Evolutionary conservation across 2,329 filamentous ascomycete species (phyloP).

Genomic region (Claviceps fusiformis): DNA sequence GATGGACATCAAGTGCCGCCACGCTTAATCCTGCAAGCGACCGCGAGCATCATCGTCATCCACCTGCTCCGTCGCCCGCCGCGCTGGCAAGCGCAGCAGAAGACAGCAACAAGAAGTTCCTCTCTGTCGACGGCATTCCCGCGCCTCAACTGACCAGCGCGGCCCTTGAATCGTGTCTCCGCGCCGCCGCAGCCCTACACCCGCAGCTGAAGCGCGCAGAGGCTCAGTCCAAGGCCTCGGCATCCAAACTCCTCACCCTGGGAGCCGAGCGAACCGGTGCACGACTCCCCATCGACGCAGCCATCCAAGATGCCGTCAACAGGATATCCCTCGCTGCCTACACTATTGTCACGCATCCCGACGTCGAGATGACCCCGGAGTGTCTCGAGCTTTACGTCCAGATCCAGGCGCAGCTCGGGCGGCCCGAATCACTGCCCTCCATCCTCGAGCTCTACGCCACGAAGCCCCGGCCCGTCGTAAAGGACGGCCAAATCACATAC

Average conservation of each 20-base stretch:
- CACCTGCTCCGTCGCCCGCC: conserved; percentile 12
- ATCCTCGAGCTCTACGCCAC: conserved; percentile 71
- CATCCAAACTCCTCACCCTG: conserved; percentile 39
- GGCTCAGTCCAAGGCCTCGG: conserved; percentile 29
- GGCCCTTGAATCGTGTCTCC: conserved; percentile 31
- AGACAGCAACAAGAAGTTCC: conserved; percentile 28
- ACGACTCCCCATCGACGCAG: conserved; percentile 17
- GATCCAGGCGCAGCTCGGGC: conserved; percentile 59
- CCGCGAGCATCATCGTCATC: not conserved
- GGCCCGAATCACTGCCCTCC: conserved; percentile 63
- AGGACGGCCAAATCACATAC: conserved; percentile 45
- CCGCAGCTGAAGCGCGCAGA: conserved; percentile 26
- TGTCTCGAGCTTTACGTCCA: conserved; percentile 63
- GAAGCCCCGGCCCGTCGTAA: conserved; percentile 59
- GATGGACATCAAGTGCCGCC: conserved; percentile 17
- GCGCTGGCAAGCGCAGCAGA: conserved; percentile 28
- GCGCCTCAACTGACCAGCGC: conserved; percentile 27
- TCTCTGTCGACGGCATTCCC: conserved; percentile 31
- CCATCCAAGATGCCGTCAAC: conserved; percentile 31
- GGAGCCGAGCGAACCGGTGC: conserved; percentile 22
- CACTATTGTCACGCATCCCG: conserved; percentile 55
- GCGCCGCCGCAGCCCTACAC: conserved; percentile 29
- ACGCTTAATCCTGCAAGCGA: conserved; percentile 7
- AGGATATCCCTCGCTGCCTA: conserved; percentile 50
- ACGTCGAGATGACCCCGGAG: conserved; percentile 65